Evolutionary conservation across 208 protist genomes (phyloP).

Genomic region (Angomonas ambiguus): DNA sequence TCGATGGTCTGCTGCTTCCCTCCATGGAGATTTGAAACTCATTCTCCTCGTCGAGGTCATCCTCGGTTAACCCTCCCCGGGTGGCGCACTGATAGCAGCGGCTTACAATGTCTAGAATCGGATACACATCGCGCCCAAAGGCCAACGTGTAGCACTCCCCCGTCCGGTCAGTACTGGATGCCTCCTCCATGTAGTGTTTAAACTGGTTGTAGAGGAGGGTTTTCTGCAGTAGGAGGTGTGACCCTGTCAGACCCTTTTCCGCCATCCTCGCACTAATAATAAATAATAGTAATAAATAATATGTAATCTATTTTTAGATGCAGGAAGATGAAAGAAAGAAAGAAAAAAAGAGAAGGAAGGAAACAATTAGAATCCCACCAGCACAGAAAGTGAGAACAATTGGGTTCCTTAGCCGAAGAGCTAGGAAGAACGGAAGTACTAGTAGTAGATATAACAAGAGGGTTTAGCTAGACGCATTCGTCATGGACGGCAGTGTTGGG

Average conservation of each 20-base stretch:
- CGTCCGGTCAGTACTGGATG: not conserved
- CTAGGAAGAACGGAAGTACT: too few relatives aligned
- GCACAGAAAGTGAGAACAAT: not conserved
- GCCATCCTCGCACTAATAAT: too few relatives aligned
- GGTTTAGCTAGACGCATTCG: not conserved
- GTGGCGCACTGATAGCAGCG: not conserved
- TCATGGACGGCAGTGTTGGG: slow-evolving; percentile 15
- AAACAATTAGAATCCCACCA: not conserved
- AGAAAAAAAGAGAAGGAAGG: not conserved
- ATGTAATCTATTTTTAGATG: not conserved
- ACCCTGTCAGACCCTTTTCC: not conserved
- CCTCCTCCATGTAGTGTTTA: not conserved
- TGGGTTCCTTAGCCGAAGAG: too few relatives aligned
- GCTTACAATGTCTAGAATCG: not conserved
- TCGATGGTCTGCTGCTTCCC: not conserved
- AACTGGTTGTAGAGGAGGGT: not conserved
- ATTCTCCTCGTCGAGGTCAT: too few relatives aligned
- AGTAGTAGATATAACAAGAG: not conserved
- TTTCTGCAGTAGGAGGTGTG: not conserved
- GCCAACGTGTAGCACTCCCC: not conserved
- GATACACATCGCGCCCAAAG: not conserved
- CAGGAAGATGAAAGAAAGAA: not conserved
- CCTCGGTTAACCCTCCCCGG: too few relatives aligned
- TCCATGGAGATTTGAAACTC: not conserved
- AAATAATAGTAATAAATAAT: not conserved